Conservation (phyloP, 768 basidiomycete genomes). For the Auriscalpium vulgare region DNA sequence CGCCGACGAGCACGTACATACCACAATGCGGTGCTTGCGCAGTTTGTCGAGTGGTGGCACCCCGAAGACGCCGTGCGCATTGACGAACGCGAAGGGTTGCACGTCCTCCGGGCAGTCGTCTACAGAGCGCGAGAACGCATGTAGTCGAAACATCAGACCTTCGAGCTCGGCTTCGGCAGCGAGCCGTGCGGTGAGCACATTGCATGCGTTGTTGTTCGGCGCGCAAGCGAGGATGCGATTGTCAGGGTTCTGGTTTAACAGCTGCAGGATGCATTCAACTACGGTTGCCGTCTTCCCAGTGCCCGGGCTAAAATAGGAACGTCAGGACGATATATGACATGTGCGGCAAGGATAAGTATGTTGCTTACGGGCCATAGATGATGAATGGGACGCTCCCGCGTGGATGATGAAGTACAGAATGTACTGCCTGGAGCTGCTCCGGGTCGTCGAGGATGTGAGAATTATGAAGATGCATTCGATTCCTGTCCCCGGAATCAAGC, state of each 20-base stretch:
- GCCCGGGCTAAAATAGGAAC: conserved; percentile 25
- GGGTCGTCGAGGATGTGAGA: conserved; percentile 36
- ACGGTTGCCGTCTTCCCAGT: conserved; percentile 33
- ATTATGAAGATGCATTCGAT: conserved; percentile 28
- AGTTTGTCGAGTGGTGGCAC: conserved; percentile 36
- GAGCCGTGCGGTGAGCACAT: conserved; percentile 26
- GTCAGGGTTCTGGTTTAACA: conserved; percentile 16
- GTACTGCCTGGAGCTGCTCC: conserved; percentile 41
- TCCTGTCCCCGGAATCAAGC: conserved; percentile 9
- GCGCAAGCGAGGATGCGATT: conserved; percentile 27
- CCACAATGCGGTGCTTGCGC: conserved; percentile 40
- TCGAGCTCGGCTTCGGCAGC: conserved; percentile 6
- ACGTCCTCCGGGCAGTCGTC: conserved; percentile 30
- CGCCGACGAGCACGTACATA: conserved; percentile 51
- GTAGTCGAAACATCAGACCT: conserved; percentile 42
- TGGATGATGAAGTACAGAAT: conserved; percentile 34
- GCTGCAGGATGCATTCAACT: conserved; percentile 30
- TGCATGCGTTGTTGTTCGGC: conserved; percentile 30
- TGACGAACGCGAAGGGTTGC: conserved; percentile 28
- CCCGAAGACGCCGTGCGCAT: conserved; percentile 28
- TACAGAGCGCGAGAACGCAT: conserved; percentile 37
- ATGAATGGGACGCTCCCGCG: conserved; percentile 47
- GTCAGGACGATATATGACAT: neutral
- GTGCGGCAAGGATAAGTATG: neutral
- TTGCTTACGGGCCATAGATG: conserved; percentile 53